A percentile compares a stretch with the other conserved stretches of the same genome.
These are phyloP conservation scores for Vanrija pseudolonga DNA, from an alignment of 1,284 basidiomycete genomes.

Conservation along the genomic window DNA sequence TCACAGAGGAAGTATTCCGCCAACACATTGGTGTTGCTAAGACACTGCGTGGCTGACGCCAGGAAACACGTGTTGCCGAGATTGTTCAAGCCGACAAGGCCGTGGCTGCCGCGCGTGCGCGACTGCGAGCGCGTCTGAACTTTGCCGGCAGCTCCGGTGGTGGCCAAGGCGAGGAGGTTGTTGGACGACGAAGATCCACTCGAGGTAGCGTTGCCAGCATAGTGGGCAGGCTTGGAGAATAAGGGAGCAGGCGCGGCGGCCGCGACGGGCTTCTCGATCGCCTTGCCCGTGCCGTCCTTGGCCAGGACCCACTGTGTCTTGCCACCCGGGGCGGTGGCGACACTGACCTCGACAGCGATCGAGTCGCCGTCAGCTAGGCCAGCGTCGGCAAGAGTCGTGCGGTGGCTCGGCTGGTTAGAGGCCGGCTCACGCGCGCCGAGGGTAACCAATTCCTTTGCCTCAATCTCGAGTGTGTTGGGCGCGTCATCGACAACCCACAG, in stretches of 20 bases:
- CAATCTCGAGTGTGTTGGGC: slow-evolving; percentile 5
- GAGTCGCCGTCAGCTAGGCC: slow-evolving; percentile 33
- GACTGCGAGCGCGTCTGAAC: slow-evolving; percentile 32
- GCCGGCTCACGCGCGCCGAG: slow-evolving; percentile 9
- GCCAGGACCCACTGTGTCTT: slow-evolving; percentile 25
- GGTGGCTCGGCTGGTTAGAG: background rate
- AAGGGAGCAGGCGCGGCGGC: slow-evolving; percentile 27
- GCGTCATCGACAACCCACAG: slow-evolving; percentile 23
- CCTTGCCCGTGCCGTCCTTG: slow-evolving; percentile 30
- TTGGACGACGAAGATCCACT: slow-evolving; percentile 31
- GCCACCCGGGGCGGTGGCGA: slow-evolving; percentile 27
- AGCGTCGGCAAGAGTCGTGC: slow-evolving; percentile 16
- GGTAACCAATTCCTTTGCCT: slow-evolving; percentile 15
- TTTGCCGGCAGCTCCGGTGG: background rate
- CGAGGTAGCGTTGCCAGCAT: slow-evolving; percentile 47
- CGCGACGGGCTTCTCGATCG: slow-evolving; percentile 24
- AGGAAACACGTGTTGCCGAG: slow-evolving; percentile 93
- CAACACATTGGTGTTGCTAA: slow-evolving; percentile 86
- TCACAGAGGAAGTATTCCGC: slow-evolving; percentile 87
- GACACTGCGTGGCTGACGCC: slow-evolving; percentile 95
- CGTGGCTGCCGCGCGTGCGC: slow-evolving; percentile 49
- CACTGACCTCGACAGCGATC: slow-evolving; percentile 40
- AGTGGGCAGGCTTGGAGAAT: slow-evolving; percentile 42
- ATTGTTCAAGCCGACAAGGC: slow-evolving; percentile 80
- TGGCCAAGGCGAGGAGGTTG: slow-evolving; percentile 9